Conservation (phyloP, 192 early-diverging fungal species). For the Podila clonocystis region DNA sequence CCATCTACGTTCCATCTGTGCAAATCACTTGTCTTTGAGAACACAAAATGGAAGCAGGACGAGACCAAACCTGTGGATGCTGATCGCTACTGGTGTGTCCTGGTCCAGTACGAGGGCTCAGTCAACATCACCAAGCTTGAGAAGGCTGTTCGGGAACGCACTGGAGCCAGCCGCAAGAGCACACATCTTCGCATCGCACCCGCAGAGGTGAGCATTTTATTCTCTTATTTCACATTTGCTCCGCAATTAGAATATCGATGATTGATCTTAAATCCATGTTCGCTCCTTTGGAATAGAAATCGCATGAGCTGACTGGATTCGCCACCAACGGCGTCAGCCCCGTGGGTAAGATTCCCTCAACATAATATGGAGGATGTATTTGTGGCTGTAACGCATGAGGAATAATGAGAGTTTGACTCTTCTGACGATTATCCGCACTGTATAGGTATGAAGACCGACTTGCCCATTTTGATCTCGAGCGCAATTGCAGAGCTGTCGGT, state of each 20-base stretch:
- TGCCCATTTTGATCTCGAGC: constrained; percentile 33
- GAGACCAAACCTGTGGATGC: constrained; percentile 46
- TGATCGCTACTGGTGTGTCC: constrained; percentile 50
- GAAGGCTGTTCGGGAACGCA: constrained; percentile 42
- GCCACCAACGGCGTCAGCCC: constrained; percentile 75
- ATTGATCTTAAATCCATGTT: neutral
- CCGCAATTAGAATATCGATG: too few relatives aligned
- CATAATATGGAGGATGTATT: neutral
- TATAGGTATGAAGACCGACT: constrained; percentile 34
- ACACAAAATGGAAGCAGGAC: constrained; percentile 77
- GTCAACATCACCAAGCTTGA: constrained; percentile 49
- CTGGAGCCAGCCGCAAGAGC: constrained; percentile 69
- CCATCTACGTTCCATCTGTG: constrained; percentile 86
- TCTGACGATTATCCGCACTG: neutral
- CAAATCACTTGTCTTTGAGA: constrained; percentile 90
- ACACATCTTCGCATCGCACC: constrained; percentile 84
- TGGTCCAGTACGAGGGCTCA: constrained; percentile 48
- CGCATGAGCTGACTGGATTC: constrained; percentile 80
- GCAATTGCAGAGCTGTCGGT: constrained; percentile 33
- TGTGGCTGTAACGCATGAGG: too few relatives aligned
- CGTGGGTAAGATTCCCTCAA: constrained; percentile 59
- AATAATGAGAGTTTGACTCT: neutral
- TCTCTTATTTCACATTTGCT: neutral
- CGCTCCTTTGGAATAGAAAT: constrained; percentile 46
- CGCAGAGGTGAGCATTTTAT: constrained; percentile 50